phyloP scores from a whole-genome alignment of 129 eudicot species.

The Kitagawia praeruptora region DNA sequence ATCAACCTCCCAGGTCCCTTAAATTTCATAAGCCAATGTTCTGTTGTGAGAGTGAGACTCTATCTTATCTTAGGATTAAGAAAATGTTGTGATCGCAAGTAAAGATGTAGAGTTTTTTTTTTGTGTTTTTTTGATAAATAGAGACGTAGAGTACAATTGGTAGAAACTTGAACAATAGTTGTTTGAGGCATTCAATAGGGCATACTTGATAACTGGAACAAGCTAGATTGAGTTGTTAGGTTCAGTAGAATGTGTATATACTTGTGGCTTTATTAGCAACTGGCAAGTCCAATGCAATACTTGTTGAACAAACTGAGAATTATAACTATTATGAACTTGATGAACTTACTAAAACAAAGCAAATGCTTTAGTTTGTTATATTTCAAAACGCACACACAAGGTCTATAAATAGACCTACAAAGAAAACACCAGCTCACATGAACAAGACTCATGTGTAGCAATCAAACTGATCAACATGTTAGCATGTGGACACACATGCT shows the following conservation, averaged over 20 bases:
- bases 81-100: background rate
- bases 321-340: too few species aligned
- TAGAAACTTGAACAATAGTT: background rate
- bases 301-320: too few species aligned
- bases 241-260: background rate
- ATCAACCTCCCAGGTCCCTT: background rate
- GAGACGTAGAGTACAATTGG: too few species aligned
- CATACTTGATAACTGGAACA: background rate
- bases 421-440: too few species aligned
- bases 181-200: too few species aligned
- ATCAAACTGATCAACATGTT: too few species aligned
- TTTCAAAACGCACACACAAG: too few species aligned
- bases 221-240: background rate
- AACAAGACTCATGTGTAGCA: too few species aligned
- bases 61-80: background rate
- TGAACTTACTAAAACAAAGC: too few species aligned
- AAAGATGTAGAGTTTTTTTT: background rate
- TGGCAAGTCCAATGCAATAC: background rate
- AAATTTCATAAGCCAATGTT: background rate
- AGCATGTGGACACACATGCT: too few species aligned
- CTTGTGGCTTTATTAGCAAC: background rate
- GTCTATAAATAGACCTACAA: too few species aligned
- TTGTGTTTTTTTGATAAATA: background rate
- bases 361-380: too few species aligned
- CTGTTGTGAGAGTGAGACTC: background rate